Evolutionary conservation across 2,329 filamentous ascomycete genomes (phyloP), one percentile per base, ranked within the genome.

Genomic region (Blastomyces percursus): DNA sequence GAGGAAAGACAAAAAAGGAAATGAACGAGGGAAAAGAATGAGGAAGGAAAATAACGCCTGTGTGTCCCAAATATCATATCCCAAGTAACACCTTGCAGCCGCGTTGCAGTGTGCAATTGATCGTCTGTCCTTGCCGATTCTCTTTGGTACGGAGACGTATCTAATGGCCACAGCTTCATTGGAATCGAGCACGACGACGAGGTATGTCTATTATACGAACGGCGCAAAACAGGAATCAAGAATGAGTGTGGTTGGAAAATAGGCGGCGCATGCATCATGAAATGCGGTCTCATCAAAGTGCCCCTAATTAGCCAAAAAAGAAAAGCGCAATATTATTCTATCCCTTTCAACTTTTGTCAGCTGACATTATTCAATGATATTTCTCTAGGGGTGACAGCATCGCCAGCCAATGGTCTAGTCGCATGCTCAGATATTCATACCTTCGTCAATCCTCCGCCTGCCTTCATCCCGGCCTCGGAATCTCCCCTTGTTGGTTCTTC

Each of bases 401-500:
- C 42, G 38, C 54, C 21, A 58, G 40, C 55, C 9, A 21, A 38
- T 42, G 1, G 21, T 21, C 21, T 21, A 8, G 27, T n/a, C 14
- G 27, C 19, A 16, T 16, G 35, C n/a, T 35, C 12, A 19, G 27
- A 54, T 32, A 54, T 54, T 35, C 54, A 24, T 40, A 56, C 54
- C 54, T 56, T 40, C 42, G 11, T 44, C 14, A n/a, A 48, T 59
- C 56, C 38, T 21, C 30, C 8, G 19, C 9, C 21, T 9, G 8
- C 21, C 24, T 24, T 44, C 21, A 46, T 32, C 27, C 35, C 7
- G 56, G 56, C 52, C 44, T 35, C 64, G 70, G 68, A 61, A 75
- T 68, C 0, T 67, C 57, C 30, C 68, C 68, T 27, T 72, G 69
- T 42, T 71, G 66, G 21, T 74, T 67, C 63, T 71, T 70, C 11